Evolutionary conservation across 495 filamentous ascomycete species (phyloP), one percentile per base, ranked within the genome.

Genomic region (Aspergillus sclerotioniger): DNA sequence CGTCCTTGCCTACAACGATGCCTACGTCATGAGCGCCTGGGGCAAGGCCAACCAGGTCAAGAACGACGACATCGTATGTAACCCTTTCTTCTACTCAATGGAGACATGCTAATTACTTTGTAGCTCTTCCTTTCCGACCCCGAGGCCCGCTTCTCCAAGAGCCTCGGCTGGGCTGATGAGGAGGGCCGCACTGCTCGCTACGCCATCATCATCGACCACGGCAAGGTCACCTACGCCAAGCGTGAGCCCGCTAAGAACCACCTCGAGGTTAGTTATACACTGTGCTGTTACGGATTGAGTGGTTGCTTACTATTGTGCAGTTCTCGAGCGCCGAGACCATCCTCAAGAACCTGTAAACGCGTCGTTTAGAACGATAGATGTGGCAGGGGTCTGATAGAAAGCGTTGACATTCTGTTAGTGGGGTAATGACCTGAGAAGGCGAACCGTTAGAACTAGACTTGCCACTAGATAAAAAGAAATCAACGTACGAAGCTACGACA

Each of bases 21-120:
- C 86, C 52, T 96, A 82, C 72, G 92, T 98, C 66, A 96, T 96
- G 90, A 85, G 84, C 67, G 93, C 93, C 53, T 98, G 93, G 93
- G 88, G 86, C 70, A 96, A 96, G 84, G 93, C 92, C 63, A 96
- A 96, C 78, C 82, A 81, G 33, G 82, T 95, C 66, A 89, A 85
- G 69, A 83, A 84, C 48, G 87, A 95, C 54, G 83, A 87, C 60
- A 90, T 95, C 65, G 89, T 93, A 74, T 59, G 86, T 67, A 39
- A 4, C 15, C 28, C 17, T 37, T 16, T 35, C 45, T 31, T 20
- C 10, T 33, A 16, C 13, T 21, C 0, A 8, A 6, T 28, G 33
- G 8, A 3, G 21, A 5, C 12, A 19, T 17, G n/a, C 56, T 62
- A 16, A 67, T 49, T 56, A 19, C 56, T 48, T n/a, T 57, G 55